phyloP scores from a whole-genome alignment of 2,329 filamentous ascomycete species.

The Exophiala bonariae region DNA sequence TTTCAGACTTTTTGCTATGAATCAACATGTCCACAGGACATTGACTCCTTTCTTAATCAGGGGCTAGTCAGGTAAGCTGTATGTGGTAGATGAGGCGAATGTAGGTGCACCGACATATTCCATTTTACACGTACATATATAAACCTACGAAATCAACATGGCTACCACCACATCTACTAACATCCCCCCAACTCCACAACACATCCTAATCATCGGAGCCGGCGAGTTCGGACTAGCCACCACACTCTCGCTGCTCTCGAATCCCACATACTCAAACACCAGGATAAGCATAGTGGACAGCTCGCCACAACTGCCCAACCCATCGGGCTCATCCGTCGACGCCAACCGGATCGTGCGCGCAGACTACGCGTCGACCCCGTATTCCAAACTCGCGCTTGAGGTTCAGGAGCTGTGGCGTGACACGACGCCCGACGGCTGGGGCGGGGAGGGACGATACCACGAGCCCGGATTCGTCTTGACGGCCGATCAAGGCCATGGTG shows the following conservation, averaged over 20 bases:
- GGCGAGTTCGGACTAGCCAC: slow-evolving; percentile 67
- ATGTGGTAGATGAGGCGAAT: too few species aligned
- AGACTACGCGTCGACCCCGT: slow-evolving; percentile 80
- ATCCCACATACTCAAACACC: slow-evolving; percentile 32
- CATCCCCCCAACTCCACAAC: slow-evolving; percentile 8
- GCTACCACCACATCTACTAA: slow-evolving; percentile 4
- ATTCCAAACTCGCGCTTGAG: slow-evolving; percentile 69
- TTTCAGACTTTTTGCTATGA: too few species aligned
- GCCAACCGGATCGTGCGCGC: slow-evolving; percentile 63
- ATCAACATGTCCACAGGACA: too few species aligned
- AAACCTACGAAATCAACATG: too few species aligned
- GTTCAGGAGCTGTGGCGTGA: slow-evolving; percentile 55
- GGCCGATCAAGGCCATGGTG: slow-evolving; percentile 28
- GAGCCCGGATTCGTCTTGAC: slow-evolving; percentile 45
- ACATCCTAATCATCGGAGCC: slow-evolving; percentile 64
- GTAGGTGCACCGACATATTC: too few species aligned
- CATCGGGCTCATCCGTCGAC: slow-evolving; percentile 61
- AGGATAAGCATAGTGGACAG: slow-evolving; percentile 61
- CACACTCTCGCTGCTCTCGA: slow-evolving; percentile 68
- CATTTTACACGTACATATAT: too few species aligned
- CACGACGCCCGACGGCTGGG: slow-evolving; percentile 34
- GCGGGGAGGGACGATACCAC: slow-evolving; percentile 43
- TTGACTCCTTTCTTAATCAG: too few species aligned
- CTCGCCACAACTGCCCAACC: slow-evolving; percentile 55
- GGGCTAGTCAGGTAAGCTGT: too few species aligned